These are phyloP conservation scores for Salix brachista DNA, from an alignment of 345 rosid species.

Conservation along the genomic window DNA sequence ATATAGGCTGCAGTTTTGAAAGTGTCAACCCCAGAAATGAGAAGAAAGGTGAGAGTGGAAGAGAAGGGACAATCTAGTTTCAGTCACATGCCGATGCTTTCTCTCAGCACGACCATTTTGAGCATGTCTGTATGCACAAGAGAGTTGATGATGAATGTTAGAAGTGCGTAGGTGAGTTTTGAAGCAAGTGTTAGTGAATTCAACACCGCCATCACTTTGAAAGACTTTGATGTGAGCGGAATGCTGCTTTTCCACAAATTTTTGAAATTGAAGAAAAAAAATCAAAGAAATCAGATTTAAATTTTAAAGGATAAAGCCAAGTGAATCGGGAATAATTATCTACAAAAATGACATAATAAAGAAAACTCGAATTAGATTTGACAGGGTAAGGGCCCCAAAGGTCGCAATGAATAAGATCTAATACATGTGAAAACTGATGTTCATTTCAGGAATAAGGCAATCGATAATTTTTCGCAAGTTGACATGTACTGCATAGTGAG, in stretches of 20 bases:
- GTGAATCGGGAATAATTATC: not conserved
- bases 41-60: not conserved
- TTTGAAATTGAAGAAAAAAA: not conserved
- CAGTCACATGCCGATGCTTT: not conserved
- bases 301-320: constrained; percentile 3
- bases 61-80: not conserved
- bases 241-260: not conserved
- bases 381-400: not conserved
- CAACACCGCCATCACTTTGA: not conserved
- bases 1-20: not conserved
- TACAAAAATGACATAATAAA: not conserved
- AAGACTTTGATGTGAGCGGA: not conserved
- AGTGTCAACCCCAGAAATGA: not conserved
- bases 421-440: not conserved
- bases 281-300: not conserved
- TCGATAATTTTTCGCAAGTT: not conserved
- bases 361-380: not conserved
- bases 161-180: not conserved
- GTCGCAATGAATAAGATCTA: not conserved
- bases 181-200: not conserved
- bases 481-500: not conserved
- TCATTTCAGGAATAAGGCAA: not conserved
- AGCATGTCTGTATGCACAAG: not conserved
- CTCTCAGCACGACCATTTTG: not conserved
- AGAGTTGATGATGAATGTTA: constrained; percentile 1